Base-by-base conservation (phyloP, 139 green algal genomes). In the Tetratostichococcus sp. region DNA sequence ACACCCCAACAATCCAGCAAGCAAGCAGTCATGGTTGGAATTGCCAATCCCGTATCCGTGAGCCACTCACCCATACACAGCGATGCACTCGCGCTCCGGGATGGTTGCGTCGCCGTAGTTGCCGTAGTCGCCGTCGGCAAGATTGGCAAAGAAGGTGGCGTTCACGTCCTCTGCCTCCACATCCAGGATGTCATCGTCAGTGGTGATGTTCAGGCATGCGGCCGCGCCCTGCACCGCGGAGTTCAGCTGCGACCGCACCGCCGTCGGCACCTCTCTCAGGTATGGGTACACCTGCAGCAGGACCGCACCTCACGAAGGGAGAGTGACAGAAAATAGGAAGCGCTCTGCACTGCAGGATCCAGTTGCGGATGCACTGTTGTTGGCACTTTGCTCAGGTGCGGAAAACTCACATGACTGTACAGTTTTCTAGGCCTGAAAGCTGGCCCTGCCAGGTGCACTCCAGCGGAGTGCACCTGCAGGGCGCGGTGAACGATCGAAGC, bases 1-100 rank as follows among this genome's bases (percentile, higher is more conserved):
- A n/a, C n/a, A n/a, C n/a, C n/a, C n/a, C n/a, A n/a, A n/a, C n/a
- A n/a, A n/a, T n/a, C n/a, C n/a, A n/a, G n/a, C n/a, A n/a, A n/a
- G n/a, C n/a, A n/a, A n/a, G n/a, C n/a, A n/a, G n/a, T n/a, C n/a
- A n/a, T n/a, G n/a, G n/a, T n/a, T n/a, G n/a, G n/a, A n/a, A n/a
- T n/a, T n/a, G n/a, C n/a, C n/a, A n/a, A n/a, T n/a, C n/a, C n/a
- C n/a, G n/a, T n/a, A n/a, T n/a, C n/a, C n/a, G n/a, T n/a, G n/a
- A n/a, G n/a, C n/a, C n/a, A n/a, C n/a, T n/a, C 73, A 78, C 30
- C 77, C 77, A 30, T 75, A 59, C n/a, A 79, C 71, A 35, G 79
- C 73, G 30, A 82, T 73, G 71, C 77, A 82, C 42, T 71, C 39
- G 28, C 71, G 26, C 17, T 26, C 26, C 32, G 31, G 72, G 72